phyloP scores from a whole-genome alignment of 2,329 filamentous ascomycete genomes.

The Paracoccidioides lutzii region DNA sequence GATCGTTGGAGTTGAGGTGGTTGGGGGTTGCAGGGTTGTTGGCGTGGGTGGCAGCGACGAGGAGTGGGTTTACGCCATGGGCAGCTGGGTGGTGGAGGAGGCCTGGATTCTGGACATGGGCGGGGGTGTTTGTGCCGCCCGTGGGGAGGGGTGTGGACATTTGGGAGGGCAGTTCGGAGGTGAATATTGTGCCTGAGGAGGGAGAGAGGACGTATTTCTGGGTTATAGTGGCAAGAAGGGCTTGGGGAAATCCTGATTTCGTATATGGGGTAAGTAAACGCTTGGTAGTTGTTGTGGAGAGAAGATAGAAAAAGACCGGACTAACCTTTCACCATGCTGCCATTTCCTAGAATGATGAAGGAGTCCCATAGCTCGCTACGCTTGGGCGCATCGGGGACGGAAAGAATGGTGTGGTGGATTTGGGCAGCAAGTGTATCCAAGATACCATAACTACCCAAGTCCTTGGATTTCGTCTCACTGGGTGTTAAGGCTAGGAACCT shows the following conservation, averaged over 20 bases:
- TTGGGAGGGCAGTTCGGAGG: conserved; percentile 87
- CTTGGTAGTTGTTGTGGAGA: not conserved
- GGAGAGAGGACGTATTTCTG: conserved; percentile 83
- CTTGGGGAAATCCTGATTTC: conserved; percentile 68
- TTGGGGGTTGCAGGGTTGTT: conserved; percentile 28
- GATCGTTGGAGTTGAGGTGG: conserved; percentile 24
- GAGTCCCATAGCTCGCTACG: conserved; percentile 84
- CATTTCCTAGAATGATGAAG: conserved; percentile 82
- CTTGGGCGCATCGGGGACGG: conserved; percentile 72
- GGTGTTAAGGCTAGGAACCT: conserved; percentile 46
- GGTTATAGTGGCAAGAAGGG: conserved; percentile 65
- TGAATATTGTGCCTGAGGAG: conserved; percentile 89
- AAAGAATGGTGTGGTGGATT: conserved; percentile 70
- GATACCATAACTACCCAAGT: conserved; percentile 43
- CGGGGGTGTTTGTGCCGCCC: conserved; percentile 76
- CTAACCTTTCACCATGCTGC: conserved; percentile 50
- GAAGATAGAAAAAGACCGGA: not conserved
- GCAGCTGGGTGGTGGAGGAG: conserved; percentile 44
- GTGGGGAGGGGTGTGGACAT: conserved; percentile 83
- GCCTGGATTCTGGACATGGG: conserved; percentile 32
- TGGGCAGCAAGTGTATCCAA: conserved; percentile 73
- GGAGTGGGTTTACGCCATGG: conserved; percentile 69
- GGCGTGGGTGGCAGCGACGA: conserved; percentile 67
- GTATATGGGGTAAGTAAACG: not conserved
- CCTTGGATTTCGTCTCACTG: conserved; percentile 18